Conservation (phyloP, 169 alveolate genomes). For the Perkinsus chesapeaki region DNA sequence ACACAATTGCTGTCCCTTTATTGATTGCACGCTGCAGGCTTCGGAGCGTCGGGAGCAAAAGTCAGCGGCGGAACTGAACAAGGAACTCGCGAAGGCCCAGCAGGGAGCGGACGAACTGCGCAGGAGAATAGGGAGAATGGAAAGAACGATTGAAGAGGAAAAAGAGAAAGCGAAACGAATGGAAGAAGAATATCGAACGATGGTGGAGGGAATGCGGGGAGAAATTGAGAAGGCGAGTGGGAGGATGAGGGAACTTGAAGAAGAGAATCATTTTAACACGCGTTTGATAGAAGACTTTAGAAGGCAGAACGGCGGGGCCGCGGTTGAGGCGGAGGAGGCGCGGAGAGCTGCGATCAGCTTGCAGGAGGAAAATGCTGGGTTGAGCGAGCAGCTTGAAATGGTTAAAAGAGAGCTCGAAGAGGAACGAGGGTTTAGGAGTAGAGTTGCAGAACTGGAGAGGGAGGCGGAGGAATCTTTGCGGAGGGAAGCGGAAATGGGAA, state of each 20-base stretch:
- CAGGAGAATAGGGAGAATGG: neutral
- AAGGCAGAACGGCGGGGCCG: too few relatives aligned
- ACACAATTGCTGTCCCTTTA: too few relatives aligned
- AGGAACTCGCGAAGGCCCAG: neutral
- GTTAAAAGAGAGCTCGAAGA: neutral
- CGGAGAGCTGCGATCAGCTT: neutral
- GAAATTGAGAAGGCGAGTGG: neutral
- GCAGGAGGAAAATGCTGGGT: neutral
- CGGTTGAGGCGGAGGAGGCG: neutral
- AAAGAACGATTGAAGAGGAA: neutral
- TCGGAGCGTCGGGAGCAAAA: too few relatives aligned
- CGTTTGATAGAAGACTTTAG: too few relatives aligned
- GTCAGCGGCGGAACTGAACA: neutral
- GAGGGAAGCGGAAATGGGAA: neutral
- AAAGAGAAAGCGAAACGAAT: neutral
- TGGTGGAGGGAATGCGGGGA: neutral
- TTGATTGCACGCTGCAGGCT: too few relatives aligned
- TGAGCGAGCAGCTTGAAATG: neutral
- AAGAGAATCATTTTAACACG: neutral
- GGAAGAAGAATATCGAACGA: neutral
- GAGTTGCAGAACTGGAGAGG: too few relatives aligned
- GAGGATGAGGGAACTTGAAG: neutral
- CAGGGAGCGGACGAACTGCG: neutral
- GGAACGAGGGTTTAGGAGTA: too few relatives aligned
- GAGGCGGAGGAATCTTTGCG: too few relatives aligned